Base-by-base conservation (phyloP, 1,284 basidiomycete genomes). In the Salmacisia buchloeana region DNA sequence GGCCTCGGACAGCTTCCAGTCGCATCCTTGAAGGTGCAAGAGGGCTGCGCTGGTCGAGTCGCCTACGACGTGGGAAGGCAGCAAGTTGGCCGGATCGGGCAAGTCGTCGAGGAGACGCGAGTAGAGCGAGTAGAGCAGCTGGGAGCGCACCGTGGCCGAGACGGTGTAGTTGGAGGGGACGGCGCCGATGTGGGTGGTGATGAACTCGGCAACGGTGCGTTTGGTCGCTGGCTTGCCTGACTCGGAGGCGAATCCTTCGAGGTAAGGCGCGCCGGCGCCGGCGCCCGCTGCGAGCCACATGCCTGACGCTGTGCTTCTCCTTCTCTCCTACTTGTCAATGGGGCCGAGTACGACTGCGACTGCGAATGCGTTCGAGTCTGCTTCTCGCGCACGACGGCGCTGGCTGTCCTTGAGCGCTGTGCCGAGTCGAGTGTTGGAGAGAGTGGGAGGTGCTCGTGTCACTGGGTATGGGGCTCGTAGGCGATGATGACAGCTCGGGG, bases 1-100 rank as follows among this genome's bases (percentile, higher is more conserved):
- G 10, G 74, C 69, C 12, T 62, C 69, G 23, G 69, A 69, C 2
- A 75, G 62, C 21, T 66, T 70, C 69, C 71, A 75, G 59, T 65
- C 71, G 38, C 69, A 61, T 29, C 58, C 52, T 10, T 66, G 65
- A 15, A 75, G 61, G 12, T 70, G 57, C n/a, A 59, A 49, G 33
- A 75, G 64, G 1, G 69, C 66, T 33, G 70, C 61, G 12, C 66
- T 36, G 15, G 63, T 49, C 15, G 66, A 54, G 3, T 27, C 34
- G 27, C 49, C 49, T n/a, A n/a, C n/a, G 31, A 54, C 21, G 49
- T 33, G 2, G 1, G 49, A 15, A 13, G 49, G 49, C 27, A 54
- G 27, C 29, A 54, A 31, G 49, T 54, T 33, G 15, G 27, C 27
- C 9, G 49, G 10, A 3, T 27, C 18, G 27, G 49, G 49, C 4